Evolutionary conservation across 2,329 filamentous ascomycete species (phyloP), one percentile per base, ranked within the genome.

Genomic region (Fusarium sp.): DNA sequence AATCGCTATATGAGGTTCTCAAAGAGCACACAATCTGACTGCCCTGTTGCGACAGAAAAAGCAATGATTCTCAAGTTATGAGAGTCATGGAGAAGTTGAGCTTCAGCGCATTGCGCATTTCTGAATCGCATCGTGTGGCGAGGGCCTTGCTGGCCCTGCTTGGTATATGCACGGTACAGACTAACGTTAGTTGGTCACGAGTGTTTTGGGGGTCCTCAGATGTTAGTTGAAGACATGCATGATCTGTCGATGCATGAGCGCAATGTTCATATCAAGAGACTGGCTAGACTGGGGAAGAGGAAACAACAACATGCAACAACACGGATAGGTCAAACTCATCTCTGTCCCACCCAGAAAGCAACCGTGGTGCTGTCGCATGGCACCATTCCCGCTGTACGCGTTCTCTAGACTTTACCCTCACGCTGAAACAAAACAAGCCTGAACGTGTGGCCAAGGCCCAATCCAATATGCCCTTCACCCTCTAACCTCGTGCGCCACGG

Each of bases 401-500:
- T 52, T 52, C 58, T 60, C 47, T 60, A n/a, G n/a, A n/a, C n/a
- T n/a, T n/a, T n/a, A 50, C 49, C 54, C 64, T 65, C 60, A 61
- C 62, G 48, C 66, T 70, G 68, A 70, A 70, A 70, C 68, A 70
- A 63, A 64, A 68, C 56, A 70, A 57, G 63, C 49, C 59, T 47
- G 38, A 54, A 54, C 52, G 53, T 62, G 64, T 66, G 64, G 59
- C 64, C 65, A 63, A 65, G 57, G 55, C 63, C 67, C 62, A 68
- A 62, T 64, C 48, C 51, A 38, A 61, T 21, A 54, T 67, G 49
- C 58, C 42, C 49, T 64, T 49, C 46, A 44, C 31, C 42, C 39
- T 51, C 42, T 52, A 8, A 33, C 50, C 46, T 63, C 50, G 64
- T 68, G 55, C 46, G 45, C 57, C 41, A 42, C 37, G 51, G 57